Evolutionary conservation across 2,329 filamentous ascomycete species (phyloP).

Genomic region (Dactylellina drechsleri): DNA sequence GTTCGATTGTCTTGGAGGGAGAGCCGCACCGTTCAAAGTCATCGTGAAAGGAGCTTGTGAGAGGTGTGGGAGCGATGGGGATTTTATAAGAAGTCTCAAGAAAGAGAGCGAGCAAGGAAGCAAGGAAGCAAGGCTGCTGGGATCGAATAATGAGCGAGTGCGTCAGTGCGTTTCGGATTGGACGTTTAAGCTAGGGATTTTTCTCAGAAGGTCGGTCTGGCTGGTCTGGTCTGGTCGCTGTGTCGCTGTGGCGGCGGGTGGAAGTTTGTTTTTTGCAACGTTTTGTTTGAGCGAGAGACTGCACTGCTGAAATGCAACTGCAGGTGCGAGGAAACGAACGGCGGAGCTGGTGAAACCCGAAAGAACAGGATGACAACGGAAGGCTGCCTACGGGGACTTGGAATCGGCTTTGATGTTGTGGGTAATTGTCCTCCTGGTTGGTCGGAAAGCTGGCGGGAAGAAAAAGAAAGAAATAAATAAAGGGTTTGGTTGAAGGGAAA

Average conservation of each 20-base stretch:
- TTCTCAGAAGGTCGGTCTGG: conserved; percentile 27
- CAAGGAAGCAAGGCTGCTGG: conserved; percentile 7
- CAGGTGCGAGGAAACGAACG: conserved; percentile 5
- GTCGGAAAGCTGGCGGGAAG: no score
- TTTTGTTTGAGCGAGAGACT: conserved; percentile 1
- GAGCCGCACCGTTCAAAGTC: conserved; percentile 49
- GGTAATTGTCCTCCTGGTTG: no score
- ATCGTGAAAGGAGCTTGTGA: conserved; percentile 31
- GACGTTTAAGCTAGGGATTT: conserved; percentile 37
- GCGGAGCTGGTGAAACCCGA: background rate
- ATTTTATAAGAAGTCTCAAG: conserved; percentile 33
- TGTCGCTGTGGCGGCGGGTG: conserved; percentile 21
- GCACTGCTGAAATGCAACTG: background rate
- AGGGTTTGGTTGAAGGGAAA: no score
- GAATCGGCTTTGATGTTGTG: no score
- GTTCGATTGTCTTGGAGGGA: conserved; percentile 41
- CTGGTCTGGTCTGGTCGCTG: conserved; percentile 24
- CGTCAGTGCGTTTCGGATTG: conserved; percentile 30
- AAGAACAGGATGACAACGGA: background rate
- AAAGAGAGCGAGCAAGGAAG: no score
- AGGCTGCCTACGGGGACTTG: conserved; percentile 16
- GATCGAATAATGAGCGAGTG: background rate
- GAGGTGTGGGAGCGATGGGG: conserved; percentile 30
- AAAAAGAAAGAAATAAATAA: no score
- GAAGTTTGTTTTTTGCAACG: background rate